phyloP scores from a whole-genome alignment of 2,329 filamentous ascomycete genomes.

The Cadophora gregata region DNA sequence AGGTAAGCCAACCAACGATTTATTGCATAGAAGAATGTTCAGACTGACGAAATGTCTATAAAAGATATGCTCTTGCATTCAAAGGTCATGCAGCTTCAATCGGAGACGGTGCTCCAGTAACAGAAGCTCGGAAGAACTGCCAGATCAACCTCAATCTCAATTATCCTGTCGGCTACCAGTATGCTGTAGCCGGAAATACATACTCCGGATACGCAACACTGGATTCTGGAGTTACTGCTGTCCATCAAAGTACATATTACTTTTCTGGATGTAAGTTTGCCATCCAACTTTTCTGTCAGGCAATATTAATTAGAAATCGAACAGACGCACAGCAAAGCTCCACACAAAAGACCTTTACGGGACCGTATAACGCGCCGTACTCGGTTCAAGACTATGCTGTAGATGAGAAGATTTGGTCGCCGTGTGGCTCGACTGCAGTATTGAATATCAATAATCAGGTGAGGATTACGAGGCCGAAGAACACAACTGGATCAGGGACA shows the following conservation, averaged over 20 bases:
- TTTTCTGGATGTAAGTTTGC: constrained; percentile 32
- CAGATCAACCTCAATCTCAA: constrained; percentile 35
- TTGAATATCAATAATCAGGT: constrained; percentile 37
- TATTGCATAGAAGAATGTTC: not conserved
- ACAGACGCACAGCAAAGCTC: constrained; percentile 27
- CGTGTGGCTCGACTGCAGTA: constrained; percentile 27
- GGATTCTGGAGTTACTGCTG: constrained; percentile 30
- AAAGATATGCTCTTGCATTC: not conserved
- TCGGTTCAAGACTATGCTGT: constrained; percentile 19
- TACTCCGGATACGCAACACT: constrained; percentile 33
- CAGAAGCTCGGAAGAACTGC: constrained; percentile 33
- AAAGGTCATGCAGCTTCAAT: constrained; percentile 23
- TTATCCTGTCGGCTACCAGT: constrained; percentile 36
- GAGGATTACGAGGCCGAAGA: constrained; percentile 21
- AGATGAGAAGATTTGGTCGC: constrained; percentile 28
- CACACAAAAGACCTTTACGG: constrained; percentile 30
- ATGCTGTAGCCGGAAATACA: constrained; percentile 30
- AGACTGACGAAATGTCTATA: not conserved
- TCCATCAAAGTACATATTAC: constrained; percentile 34
- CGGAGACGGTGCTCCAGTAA: constrained; percentile 26
- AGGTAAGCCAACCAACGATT: not conserved
- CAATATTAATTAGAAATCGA: not conserved
- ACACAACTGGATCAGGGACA: constrained; percentile 2
- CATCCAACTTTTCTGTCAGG: not conserved
- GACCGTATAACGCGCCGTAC: constrained; percentile 29